Evolutionary conservation across 352 stramenopile species (phyloP), one percentile per base, ranked within the genome.

Genomic region (Plasmopara halstedii): DNA sequence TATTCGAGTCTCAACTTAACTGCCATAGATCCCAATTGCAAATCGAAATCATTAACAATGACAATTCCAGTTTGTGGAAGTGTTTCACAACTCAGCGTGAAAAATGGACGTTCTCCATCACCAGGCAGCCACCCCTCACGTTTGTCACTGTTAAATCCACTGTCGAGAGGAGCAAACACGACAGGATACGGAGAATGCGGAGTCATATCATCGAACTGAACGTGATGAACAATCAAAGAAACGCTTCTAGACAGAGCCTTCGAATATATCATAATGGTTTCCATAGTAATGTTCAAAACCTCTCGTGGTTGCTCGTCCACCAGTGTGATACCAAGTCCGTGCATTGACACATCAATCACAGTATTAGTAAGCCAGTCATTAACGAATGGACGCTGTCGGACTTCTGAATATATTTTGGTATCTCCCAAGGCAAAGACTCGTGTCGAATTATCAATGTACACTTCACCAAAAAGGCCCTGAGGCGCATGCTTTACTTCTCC

Each of bases 141-240:
- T 47, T 88, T 89, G 54, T 94, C 75, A 38, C 80, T 92, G 42
- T 92, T 94, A 43, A 85, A 94, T 0, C 83, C 83, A 51, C 70
- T 88, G 39, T 94, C 78, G n/a, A 87, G 41, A 3, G 83, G 83
- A 31, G 73, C 73, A 19, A 94, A 58, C 9, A 94, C 54, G 1
- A 94, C 69, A 1, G 83, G 83, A 13, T 91, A 94, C 32, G 70
- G 50, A 7, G 81, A 70, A 35, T 79, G 47, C 2, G 70, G 51
- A 6, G 68, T 86, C 83, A 94, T 94, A 32, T 94, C 83, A 50
- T 94, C 83, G 11, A 94, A 67, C 58, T 94, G 81, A 38, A 94
- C 62, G 32, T 94, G 83, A 33, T 94, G 83, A 34, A 92, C 52
- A 27, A 71, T 72, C 18, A 88, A 78, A 14, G 67, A 65, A 42